Conservation (phyloP, 2,329 filamentous ascomycete species). For the Grosmannia serpens region DNA sequence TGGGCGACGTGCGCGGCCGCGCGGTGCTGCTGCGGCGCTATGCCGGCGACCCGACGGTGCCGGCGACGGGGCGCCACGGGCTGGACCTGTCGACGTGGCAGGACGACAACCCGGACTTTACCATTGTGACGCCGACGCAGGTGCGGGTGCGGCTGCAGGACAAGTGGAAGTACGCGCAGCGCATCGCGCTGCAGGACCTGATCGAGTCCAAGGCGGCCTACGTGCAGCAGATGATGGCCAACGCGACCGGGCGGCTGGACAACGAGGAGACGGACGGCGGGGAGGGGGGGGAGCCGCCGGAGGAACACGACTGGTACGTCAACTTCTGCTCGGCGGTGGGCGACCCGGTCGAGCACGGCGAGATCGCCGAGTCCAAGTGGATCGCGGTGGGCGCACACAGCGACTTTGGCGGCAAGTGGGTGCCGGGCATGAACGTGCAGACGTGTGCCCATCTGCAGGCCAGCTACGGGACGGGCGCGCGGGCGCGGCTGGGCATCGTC, state of each 20-base stretch:
- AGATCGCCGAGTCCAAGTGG: conserved; percentile 28
- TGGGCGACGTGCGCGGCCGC: conserved; percentile 54
- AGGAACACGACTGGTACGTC: conserved; percentile 15
- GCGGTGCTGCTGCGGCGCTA: conserved; percentile 56
- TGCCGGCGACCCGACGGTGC: conserved; percentile 27
- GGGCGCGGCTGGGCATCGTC: conserved; percentile 17
- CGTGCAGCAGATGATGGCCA: conserved; percentile 24
- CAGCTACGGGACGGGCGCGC: conserved; percentile 13
- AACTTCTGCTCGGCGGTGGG: conserved; percentile 31
- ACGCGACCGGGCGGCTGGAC: conserved; percentile 15
- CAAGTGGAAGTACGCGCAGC: conserved; percentile 30
- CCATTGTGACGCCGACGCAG: conserved; percentile 26
- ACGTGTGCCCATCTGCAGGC: conserved; percentile 21
- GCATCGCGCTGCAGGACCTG: conserved; percentile 25
- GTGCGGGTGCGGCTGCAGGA: conserved; percentile 31
- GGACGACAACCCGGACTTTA: conserved; percentile 52
- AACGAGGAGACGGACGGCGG: too few relatives aligned
- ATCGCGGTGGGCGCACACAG: conserved; percentile 32
- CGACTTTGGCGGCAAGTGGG: conserved; percentile 26
- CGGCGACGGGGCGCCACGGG: conserved; percentile 19
- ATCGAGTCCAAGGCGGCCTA: conserved; percentile 26
- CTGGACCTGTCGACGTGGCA: conserved; percentile 40
- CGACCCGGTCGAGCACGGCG: conserved; percentile 22
- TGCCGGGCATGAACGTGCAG: conserved; percentile 29
- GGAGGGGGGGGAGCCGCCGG: conserved; percentile 2